These are phyloP conservation scores for Chimonanthus salicifolius DNA, from an alignment of 164 flowering plant genomes.

Conservation along the genomic window DNA sequence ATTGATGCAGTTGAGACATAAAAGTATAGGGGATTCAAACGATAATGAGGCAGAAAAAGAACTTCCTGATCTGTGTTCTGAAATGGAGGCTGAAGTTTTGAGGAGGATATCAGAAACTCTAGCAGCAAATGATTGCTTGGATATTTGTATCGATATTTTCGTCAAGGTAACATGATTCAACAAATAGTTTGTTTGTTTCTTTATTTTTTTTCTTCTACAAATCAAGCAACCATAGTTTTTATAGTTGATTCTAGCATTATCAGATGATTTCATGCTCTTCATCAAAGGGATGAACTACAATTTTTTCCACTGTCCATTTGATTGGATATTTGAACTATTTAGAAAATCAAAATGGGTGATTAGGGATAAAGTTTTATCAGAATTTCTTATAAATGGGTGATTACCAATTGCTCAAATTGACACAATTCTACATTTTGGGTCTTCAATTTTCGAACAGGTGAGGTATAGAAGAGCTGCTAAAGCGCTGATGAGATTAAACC, in stretches of 20 bases:
- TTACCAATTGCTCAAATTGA: not conserved
- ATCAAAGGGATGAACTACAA: too few relatives aligned
- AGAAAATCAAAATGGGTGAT: not conserved
- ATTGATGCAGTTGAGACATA: conserved; percentile 41
- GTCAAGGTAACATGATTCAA: conserved; percentile 41
- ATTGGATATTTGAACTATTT: not conserved
- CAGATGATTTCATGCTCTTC: too few relatives aligned
- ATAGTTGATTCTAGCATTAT: too few relatives aligned
- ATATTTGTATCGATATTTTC: conserved; percentile 64
- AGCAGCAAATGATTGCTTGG: conserved; percentile 59
- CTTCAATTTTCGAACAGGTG: conserved; percentile 26
- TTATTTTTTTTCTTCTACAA: not conserved
- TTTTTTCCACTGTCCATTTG: too few relatives aligned
- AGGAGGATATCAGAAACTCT: conserved; percentile 49
- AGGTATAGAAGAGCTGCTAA: conserved; percentile 74
- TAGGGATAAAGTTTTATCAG: not conserved
- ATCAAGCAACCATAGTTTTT: not conserved
- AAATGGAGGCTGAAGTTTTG: conserved; percentile 44
- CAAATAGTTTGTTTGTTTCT: too few relatives aligned
- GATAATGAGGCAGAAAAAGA: conserved; percentile 5
- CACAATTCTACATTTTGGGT: not conserved
- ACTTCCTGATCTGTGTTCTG: conserved; percentile 34
- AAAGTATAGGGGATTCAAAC: conserved; percentile 18
- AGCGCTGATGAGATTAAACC: conserved; percentile 60
- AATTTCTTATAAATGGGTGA: not conserved